These are phyloP conservation scores for Galeopsis tetrahit DNA, from an alignment of 257 asterid species.

Conservation along the genomic window DNA sequence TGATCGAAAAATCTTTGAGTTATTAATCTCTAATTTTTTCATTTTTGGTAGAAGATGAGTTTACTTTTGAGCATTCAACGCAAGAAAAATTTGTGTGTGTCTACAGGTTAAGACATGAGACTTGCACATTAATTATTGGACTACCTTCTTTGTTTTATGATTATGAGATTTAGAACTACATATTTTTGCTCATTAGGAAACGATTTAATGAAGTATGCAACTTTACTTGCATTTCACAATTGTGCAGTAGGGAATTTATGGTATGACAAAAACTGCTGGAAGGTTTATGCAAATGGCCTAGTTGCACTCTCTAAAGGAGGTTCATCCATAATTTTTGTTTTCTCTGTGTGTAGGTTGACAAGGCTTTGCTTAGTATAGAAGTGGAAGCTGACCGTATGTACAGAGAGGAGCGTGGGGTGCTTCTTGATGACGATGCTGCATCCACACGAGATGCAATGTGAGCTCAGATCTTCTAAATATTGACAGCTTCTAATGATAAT, in stretches of 20 bases:
- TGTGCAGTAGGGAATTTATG: not conserved
- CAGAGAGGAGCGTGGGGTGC: slow-evolving; percentile 78
- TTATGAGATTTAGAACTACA: not conserved
- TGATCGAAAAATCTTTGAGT: not conserved
- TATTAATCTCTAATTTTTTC: not conserved
- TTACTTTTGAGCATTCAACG: slow-evolving; percentile 9
- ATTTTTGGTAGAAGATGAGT: slow-evolving; percentile 7
- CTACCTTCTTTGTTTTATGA: slow-evolving; percentile 1
- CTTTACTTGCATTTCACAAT: not conserved
- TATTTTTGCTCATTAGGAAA: not conserved
- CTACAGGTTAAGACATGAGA: slow-evolving; percentile 4
- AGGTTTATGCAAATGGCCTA: not conserved
- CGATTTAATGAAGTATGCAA: not conserved
- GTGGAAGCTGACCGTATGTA: slow-evolving; percentile 87
- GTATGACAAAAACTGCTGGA: not conserved
- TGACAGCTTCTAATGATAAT: not conserved
- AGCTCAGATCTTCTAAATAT: slow-evolving; percentile 26
- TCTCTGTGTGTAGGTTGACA: slow-evolving; percentile 67
- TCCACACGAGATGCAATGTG: slow-evolving; percentile 94
- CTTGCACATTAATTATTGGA: not conserved
- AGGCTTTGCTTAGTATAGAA: slow-evolving; percentile 91
- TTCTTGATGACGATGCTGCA: slow-evolving; percentile 96
- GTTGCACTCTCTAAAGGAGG: not conserved
- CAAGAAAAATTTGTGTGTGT: not conserved
- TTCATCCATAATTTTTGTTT: slow-evolving; percentile 8